A percentile compares a stretch with the other conserved stretches of the same genome.
These are phyloP conservation scores for Aspergillus sp. DNA, from an alignment of 2,329 filamentous ascomycete species.

Conservation along the genomic window DNA sequence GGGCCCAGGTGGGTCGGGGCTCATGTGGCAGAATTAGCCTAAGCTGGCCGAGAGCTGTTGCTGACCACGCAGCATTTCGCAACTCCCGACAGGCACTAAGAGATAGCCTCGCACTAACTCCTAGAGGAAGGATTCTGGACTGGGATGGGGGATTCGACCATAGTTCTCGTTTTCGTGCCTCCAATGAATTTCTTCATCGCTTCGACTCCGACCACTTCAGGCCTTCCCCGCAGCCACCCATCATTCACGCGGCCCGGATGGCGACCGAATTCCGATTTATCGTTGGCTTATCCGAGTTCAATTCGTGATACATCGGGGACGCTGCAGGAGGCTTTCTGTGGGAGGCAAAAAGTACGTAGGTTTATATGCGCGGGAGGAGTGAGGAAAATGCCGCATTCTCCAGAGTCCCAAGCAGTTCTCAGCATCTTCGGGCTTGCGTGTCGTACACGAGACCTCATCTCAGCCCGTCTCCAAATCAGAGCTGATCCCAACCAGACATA, in stretches of 20 bases:
- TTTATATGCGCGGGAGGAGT: neutral
- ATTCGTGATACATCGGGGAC: neutral
- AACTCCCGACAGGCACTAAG: conserved; percentile 6
- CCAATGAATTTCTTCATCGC: conserved; percentile 4
- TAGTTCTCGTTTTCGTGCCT: conserved; percentile 1
- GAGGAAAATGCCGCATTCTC: conserved; percentile 9
- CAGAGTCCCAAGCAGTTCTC: neutral
- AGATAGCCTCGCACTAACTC: conserved; percentile 12
- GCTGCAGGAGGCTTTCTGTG: neutral
- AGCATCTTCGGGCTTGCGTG: neutral
- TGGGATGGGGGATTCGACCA: conserved; percentile 5
- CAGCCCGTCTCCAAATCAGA: neutral
- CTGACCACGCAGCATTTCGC: conserved; percentile 5
- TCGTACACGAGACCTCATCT: neutral
- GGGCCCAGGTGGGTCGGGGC: conserved; percentile 14
- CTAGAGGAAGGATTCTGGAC: conserved; percentile 26
- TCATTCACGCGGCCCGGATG: conserved; percentile 13
- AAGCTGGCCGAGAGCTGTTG: conserved; percentile 2
- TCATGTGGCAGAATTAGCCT: conserved; percentile 19
- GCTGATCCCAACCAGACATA: neutral
- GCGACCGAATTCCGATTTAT: conserved; percentile 3
- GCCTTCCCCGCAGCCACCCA: conserved; percentile 16
- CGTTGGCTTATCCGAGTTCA: neutral
- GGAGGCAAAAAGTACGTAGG: conserved; percentile 1
- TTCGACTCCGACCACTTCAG: conserved; percentile 1